These are phyloP conservation scores for Tremella mesenterica DNA, from an alignment of 768 basidiomycete genomes.

Conservation along the genomic window DNA sequence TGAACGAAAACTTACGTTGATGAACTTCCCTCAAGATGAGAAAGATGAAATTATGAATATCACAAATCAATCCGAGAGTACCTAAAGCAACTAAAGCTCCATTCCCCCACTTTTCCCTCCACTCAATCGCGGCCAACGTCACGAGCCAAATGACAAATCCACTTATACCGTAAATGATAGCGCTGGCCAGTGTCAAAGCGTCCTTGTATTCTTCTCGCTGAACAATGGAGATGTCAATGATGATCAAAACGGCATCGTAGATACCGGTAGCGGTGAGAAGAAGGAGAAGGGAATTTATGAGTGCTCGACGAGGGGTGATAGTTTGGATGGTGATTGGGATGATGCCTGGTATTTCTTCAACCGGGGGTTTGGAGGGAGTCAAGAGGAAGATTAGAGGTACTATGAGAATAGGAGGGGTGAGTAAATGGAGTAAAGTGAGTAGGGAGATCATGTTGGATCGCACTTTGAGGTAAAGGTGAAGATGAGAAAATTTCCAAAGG, in stretches of 20 bases:
- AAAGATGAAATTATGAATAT: conserved; percentile 28
- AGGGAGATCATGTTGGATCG: background rate
- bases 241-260: conserved; percentile 61
- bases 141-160: conserved; percentile 27
- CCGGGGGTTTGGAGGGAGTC: conserved; percentile 8
- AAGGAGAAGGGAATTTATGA: conserved; percentile 65
- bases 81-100: conserved; percentile 19
- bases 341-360: conserved; percentile 23
- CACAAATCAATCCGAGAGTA: conserved; percentile 15
- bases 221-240: conserved; percentile 18
- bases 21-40: conserved; percentile 22
- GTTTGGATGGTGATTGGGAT: conserved; percentile 49
- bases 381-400: conserved; percentile 22
- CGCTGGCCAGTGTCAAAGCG: conserved; percentile 4
- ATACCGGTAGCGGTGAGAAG: conserved; percentile 65
- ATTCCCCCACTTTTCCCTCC: conserved; percentile 26
- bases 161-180: conserved; percentile 27
- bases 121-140: conserved; percentile 21
- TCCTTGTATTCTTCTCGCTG: background rate
- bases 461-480: background rate
- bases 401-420: conserved; percentile 27
- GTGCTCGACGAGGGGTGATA: conserved; percentile 62
- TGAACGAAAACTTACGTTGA: conserved; percentile 18
- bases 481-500: background rate
- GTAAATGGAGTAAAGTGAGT: conserved; percentile 21